phyloP scores from a whole-genome alignment of 805 yeast species.

The Candida coleopterorum region DNA sequence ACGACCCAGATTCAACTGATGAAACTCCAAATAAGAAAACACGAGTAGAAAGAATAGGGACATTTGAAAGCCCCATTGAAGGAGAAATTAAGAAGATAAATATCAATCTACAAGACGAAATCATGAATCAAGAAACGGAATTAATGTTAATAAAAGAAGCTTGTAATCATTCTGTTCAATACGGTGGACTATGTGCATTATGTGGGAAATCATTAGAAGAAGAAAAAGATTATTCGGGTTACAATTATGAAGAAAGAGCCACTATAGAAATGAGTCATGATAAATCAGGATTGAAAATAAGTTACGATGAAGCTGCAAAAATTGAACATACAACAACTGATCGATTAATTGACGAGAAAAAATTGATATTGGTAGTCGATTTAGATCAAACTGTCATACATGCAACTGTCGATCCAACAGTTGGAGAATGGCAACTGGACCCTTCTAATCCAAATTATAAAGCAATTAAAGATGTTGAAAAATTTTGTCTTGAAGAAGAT shows the following conservation, averaged over 20 bases:
- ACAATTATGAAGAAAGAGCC: slow-evolving; percentile 65
- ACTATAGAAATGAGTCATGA: slow-evolving; percentile 89
- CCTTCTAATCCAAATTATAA: slow-evolving; percentile 79
- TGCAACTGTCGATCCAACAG: slow-evolving; percentile 96
- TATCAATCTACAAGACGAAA: slow-evolving; percentile 55
- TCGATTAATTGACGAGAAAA: slow-evolving; percentile 55
- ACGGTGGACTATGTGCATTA: slow-evolving; percentile 89
- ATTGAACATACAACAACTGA: slow-evolving; percentile 67
- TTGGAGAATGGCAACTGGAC: slow-evolving; percentile 93
- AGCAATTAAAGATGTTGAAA: slow-evolving; percentile 74
- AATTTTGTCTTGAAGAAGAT: slow-evolving; percentile 77
- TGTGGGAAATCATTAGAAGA: slow-evolving; percentile 78
- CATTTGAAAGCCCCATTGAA: slow-evolving; percentile 78
- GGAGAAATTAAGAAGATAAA: slow-evolving; percentile 56
- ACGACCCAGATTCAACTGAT: slow-evolving; percentile 45
- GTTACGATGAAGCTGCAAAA: slow-evolving; percentile 79
- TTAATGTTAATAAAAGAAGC: slow-evolving; percentile 68
- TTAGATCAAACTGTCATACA: slow-evolving; percentile 96
- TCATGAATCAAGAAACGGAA: slow-evolving; percentile 41
- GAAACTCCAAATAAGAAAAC: slow-evolving; percentile 40
- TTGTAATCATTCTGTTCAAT: slow-evolving; percentile 89
- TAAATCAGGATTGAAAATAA: slow-evolving; percentile 75
- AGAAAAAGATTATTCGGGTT: slow-evolving; percentile 71
- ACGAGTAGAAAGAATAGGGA: slow-evolving; percentile 64
- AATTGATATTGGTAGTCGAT: slow-evolving; percentile 89